phyloP scores from a whole-genome alignment of 306 rosid genomes.

The Luffa aegyptiaca region DNA sequence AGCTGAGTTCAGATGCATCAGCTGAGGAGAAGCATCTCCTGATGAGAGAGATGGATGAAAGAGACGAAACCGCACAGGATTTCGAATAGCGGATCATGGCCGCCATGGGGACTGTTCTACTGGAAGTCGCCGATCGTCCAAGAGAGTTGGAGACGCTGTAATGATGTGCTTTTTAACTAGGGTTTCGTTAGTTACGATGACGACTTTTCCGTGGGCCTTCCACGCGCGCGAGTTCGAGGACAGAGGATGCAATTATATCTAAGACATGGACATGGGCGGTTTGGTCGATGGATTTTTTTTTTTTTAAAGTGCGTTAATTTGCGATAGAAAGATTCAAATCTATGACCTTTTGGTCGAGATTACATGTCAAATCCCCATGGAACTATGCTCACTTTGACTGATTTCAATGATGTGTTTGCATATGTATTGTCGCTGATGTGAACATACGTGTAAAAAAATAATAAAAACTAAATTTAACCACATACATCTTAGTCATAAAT shows the following conservation, averaged over 20 bases:
- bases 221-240: not conserved
- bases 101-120: constrained; percentile 67
- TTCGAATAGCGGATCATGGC: constrained; percentile 57
- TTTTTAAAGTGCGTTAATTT: no score
- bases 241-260: not conserved
- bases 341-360: no score
- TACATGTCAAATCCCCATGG: no score
- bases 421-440: no score
- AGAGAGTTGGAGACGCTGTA: not conserved
- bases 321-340: no score
- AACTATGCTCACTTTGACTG: no score
- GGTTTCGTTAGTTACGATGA: not conserved
- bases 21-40: constrained; percentile 31
- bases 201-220: not conserved
- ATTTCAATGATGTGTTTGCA: no score
- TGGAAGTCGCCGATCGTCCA: not conserved
- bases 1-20: constrained; percentile 16
- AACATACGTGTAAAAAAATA: no score
- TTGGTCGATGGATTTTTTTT: no score
- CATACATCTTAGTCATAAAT: no score
- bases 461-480: no score
- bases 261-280: not conserved
- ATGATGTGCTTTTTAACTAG: not conserved
- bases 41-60: constrained; percentile 19
- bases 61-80: constrained; percentile 14